Percentiles rank a stretch among this genome's conserved stretches.
These are phyloP conservation scores for Mucor sp. DNA, from an alignment of 371 early-diverging fungal species.

Conservation along the genomic window DNA sequence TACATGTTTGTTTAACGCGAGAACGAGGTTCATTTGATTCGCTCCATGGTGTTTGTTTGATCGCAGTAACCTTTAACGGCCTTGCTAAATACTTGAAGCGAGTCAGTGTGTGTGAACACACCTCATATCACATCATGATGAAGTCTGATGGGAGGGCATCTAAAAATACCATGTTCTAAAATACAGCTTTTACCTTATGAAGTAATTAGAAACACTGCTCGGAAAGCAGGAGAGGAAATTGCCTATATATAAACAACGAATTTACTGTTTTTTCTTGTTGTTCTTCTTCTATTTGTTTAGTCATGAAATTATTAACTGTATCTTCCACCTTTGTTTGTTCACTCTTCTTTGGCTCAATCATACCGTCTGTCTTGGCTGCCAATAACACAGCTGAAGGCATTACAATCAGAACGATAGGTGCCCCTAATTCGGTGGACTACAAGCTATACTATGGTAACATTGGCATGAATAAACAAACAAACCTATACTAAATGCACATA, in stretches of 20 bases:
- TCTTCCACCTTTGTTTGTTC: conserved; percentile 8
- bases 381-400: conserved; percentile 38
- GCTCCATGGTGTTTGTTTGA: background rate
- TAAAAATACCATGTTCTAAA: background rate
- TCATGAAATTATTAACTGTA: background rate
- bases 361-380: background rate
- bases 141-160: background rate
- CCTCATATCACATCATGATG: no score
- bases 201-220: conserved; percentile 4
- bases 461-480: background rate
- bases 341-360: background rate
- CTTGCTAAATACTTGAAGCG: background rate
- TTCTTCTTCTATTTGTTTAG: background rate
- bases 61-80: background rate
- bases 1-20: background rate
- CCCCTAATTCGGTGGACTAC: conserved; percentile 87
- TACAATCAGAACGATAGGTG: conserved; percentile 78
- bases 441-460: conserved; percentile 82
- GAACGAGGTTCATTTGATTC: background rate
- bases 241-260: background rate
- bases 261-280: background rate
- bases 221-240: background rate
- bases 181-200: background rate
- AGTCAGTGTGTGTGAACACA: background rate
- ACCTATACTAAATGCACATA: background rate